Evolutionary conservation across 306 rosid species (phyloP), one percentile per base, ranked within the genome.

Genomic region (Luffa aegyptiaca): DNA sequence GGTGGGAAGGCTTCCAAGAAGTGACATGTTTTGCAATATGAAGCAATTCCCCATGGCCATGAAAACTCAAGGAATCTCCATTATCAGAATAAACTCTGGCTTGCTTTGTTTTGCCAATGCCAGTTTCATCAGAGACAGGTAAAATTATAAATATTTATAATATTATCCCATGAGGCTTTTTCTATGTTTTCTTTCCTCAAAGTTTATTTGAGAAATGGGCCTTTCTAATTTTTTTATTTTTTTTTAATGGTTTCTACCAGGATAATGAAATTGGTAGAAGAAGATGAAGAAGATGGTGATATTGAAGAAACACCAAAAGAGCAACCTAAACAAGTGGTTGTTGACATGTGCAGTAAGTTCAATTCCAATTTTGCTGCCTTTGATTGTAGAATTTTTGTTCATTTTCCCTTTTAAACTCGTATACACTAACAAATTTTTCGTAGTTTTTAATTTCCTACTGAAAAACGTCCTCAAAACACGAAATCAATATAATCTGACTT

Each of bases 51-150:
- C 98, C 5, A 89, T 90, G 94, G 96, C 96, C 81, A 81, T 80
- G 37, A 88, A 81, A 79, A 81, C 87, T 78, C 91, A 90, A 26
- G 93, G 93, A 75, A 81, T 92, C 76, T 73, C 86, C 79, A 84
- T 86, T 2, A 80, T 94, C 76, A 90, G 98, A 56, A 85, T 88
- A 51, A 88, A 88, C 85, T 89, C 97, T 66, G 88, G 88, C 68
- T 87, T 93, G 53, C 90, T 94, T 68, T 94, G 98, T 84, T 94
- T 94, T 75, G 96, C 96, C 8, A 94, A 94, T 83, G 93, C 98
- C 3, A 90, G 85, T 68, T 88, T 91, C 70, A 84, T 92, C 9
- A 87, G 91, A 87, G 96, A 92, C 84, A 92, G 96, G 98, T 11
- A 14, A 31, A 35, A 39, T 0, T 10, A 26, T 11, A 26, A 4